Evolutionary conservation across 805 yeast species (phyloP), one percentile per base, ranked within the genome.

Genomic region (Saturnispora silvae): DNA sequence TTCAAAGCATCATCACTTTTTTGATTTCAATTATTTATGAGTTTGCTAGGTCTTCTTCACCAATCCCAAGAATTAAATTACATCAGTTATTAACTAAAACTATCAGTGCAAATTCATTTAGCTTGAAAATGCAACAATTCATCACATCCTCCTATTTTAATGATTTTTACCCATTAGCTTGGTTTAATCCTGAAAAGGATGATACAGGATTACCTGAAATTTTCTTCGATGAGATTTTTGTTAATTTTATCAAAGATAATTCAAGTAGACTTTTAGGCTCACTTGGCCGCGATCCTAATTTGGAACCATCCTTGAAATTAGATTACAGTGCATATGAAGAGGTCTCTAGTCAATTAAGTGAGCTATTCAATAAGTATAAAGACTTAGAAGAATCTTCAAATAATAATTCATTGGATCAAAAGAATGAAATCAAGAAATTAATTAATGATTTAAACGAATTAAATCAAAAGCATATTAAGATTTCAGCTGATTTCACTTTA

Each of bases 151-250:
- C 70, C 0, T 49, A 59, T 5, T 75, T 85, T 48, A 65, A 70
- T 8, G 68, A 72, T 38, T 80, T 72, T 44, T 74, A 69, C n/a
- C 68, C 65, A 3, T 67, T 67, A 2, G 61, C 63, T 17, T 61
- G 72, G 20, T 55, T 72, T 18, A 61, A 65, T 14, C 72, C 77
- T 2, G 64, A 65, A 4, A 68, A 71, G 44, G 95, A 85, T 52
- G 78, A 75, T 2, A 76, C 94, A 1, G 98, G 98, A 1, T 67
- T 89, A 29, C 98, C 97, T 0, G 73, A 75, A 40, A 81, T 89
- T 1, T 85, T 70, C 49, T 80, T 92, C 51, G 79, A 77, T 40
- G 53, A 70, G 0, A 58, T 66, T 3, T 84, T 84, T 52, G 75
- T 82, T 3, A 62, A 61, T 3, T 60, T 86, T 35, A 60, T 92